These are phyloP conservation scores for Neurospora sp. DNA, from an alignment of 495 filamentous ascomycete genomes.

Conservation along the genomic window DNA sequence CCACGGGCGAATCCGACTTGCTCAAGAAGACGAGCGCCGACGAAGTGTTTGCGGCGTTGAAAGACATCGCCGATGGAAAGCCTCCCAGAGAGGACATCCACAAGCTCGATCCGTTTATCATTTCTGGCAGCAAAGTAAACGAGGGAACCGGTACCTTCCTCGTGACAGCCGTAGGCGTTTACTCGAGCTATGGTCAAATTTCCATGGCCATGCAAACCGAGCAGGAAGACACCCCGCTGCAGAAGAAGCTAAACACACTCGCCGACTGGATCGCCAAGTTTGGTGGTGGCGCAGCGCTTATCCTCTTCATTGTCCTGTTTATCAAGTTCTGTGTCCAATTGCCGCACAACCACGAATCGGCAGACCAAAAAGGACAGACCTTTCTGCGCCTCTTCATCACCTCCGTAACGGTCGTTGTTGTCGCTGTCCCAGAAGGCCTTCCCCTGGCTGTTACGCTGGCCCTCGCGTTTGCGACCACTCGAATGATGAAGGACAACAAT, in stretches of 20 bases:
- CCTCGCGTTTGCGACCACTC: constrained; percentile 88
- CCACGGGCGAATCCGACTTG: constrained; percentile 77
- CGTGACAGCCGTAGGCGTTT: constrained; percentile 74
- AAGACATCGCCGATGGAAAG: constrained; percentile 35
- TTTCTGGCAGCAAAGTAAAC: constrained; percentile 84
- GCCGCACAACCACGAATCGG: constrained; percentile 35
- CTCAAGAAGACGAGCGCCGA: constrained; percentile 62
- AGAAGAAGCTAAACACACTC: constrained; percentile 79
- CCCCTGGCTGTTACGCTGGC: constrained; percentile 89
- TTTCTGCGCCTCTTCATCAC: constrained; percentile 93
- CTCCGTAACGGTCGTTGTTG: constrained; percentile 93
- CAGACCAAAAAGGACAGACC: constrained; percentile 70
- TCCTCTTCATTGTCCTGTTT: constrained; percentile 80
- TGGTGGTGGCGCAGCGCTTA: constrained; percentile 68
- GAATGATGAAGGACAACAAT: constrained; percentile 95
- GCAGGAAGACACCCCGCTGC: constrained; percentile 81
- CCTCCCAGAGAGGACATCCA: constrained; percentile 45
- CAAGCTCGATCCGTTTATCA: constrained; percentile 88
- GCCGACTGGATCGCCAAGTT: constrained; percentile 91
- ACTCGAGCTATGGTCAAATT: constrained; percentile 83
- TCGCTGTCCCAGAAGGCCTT: constrained; percentile 91
- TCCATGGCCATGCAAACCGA: constrained; percentile 90
- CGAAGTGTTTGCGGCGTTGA: constrained; percentile 68
- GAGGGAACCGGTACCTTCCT: constrained; percentile 85
- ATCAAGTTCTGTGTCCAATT: constrained; percentile 77